Base-by-base conservation (phyloP, 192 early-diverging fungal species). In the Coemansia sp. region DNA sequence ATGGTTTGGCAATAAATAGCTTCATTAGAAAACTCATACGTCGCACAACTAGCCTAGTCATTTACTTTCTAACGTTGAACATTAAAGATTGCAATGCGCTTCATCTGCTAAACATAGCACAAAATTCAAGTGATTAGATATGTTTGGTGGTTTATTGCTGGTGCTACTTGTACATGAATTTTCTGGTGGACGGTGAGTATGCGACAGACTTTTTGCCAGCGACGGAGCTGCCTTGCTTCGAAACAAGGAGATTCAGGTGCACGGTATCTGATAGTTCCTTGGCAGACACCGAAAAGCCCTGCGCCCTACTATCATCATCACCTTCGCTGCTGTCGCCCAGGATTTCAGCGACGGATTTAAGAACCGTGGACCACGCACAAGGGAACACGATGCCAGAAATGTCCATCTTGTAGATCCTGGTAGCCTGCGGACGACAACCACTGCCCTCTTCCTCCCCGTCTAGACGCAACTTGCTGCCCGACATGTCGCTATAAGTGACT, bases 191-290 rank as follows among this genome's bases (percentile, higher is more conserved):
- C 19, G 54, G 5, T 9, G 9, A 25, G 41, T 50, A 75, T 5
- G 41, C 17, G 5, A 76, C 65, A 35, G 61, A 40, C 33, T 61
- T 67, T 38, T 75, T 74, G 14, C 73, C 68, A 20, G 78, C 62
- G 20, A 75, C 73, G 0, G 69, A 61, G 40, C 73, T 69, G 20
- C 66, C 68, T 19, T 80, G 78, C 53, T 69, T 71, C 11, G 78
- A 74, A 14, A 74, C 73, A 38, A 80, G 63, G 65, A 80, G 70
- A 40, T 74, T 75, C 17, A 80, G 57, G 29, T 75, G 69, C 5
- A 62, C 73, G n/a, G 73, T 75, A 11, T 71, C 73, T 9, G 53
- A 8, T 0, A 49, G n/a, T 42, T 80, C 78, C 46, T 72, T 80
- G 2, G 70, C 63, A 10, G 73, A 57, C 0, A 67, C 65, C 23